Base-by-base conservation (phyloP, 352 stramenopile species). In the Plasmopara halstedii region DNA sequence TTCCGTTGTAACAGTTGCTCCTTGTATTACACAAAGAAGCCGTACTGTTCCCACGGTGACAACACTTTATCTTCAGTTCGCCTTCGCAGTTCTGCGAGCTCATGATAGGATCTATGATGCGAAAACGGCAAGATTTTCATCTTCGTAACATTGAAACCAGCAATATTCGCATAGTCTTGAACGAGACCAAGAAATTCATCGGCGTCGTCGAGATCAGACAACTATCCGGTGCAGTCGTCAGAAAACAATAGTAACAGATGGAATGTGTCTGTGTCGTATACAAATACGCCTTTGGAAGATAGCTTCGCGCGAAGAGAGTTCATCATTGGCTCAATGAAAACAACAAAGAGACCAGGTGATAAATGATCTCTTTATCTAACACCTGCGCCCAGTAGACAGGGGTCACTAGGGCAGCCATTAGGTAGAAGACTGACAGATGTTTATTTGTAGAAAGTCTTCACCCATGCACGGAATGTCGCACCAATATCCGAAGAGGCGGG, bases 391-490 rank as follows among this genome's bases (percentile, higher is more conserved):
- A 60, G 33, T 2, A 48, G 14, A 14, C 51, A 52, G 4, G 0
- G 42, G 6, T 40, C 35, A 11, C 53, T 37, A 0, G 39, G 38
- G 1, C 38, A 43, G 19, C 35, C 20, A 41, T 60, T 55, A n/a
- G 50, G 33, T 23, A 60, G 18, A 3, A 51, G 21, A 13, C 26
- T 46, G 4, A 55, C 41, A 0, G 36, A 50, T 4, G 52, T 55
- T n/a, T 50, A 18, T 11, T 48, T 11, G 35, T 50, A 56, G 15
- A 61, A 52, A 6, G 46, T 49, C 21, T 55, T 61, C 8, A 61
- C 22, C 9, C 21, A 35, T 2, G 20, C 22, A 4, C 20, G 22
- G 15, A 33, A 27, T n/a, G 4, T 29, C 20, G 20, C 20, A 43
- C 21, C 37, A 8, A 43, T n/a, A 43, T 11, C 21, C 37, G 13